Percentiles rank a stretch among this genome's conserved stretches.
Conservation (phyloP, 345 rosid species). For the Excoecaria cochinchinensis region DNA sequence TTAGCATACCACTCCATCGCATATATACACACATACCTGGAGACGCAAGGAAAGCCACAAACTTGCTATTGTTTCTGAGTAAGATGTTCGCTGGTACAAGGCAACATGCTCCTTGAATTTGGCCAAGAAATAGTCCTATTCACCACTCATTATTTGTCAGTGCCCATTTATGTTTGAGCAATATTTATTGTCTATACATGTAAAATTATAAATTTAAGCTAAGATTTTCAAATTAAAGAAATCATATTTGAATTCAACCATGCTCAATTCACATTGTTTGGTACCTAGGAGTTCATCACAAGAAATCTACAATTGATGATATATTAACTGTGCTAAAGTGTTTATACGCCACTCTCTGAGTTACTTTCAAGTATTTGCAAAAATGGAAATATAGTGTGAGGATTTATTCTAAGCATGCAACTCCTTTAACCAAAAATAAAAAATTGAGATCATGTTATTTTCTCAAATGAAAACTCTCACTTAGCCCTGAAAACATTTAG, state of each 20-base stretch:
- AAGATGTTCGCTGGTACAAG: constrained; percentile 77
- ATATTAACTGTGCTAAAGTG: neutral
- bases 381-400: neutral
- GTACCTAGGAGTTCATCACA: neutral
- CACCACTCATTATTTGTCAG: constrained; percentile 20
- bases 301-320: neutral
- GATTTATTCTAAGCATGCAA: neutral
- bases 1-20: too few relatives aligned
- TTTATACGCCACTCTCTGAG: neutral
- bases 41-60: constrained; percentile 98
- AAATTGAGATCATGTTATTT: neutral
- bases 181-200: neutral
- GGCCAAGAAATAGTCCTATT: constrained; percentile 60
- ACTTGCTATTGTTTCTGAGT: constrained; percentile 73
- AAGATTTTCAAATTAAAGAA: neutral
- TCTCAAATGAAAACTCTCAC: neutral
- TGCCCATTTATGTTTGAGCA: neutral
- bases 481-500: neutral
- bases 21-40: constrained; percentile 50
- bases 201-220: neutral
- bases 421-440: neutral
- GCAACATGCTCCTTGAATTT: constrained; percentile 60
- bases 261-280: neutral
- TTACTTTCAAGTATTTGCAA: neutral
- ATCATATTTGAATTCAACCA: neutral